Evolutionary conservation across 371 early-diverging fungal species (phyloP), one percentile per base, ranked within the genome.

Genomic region (Mucor sp.): DNA sequence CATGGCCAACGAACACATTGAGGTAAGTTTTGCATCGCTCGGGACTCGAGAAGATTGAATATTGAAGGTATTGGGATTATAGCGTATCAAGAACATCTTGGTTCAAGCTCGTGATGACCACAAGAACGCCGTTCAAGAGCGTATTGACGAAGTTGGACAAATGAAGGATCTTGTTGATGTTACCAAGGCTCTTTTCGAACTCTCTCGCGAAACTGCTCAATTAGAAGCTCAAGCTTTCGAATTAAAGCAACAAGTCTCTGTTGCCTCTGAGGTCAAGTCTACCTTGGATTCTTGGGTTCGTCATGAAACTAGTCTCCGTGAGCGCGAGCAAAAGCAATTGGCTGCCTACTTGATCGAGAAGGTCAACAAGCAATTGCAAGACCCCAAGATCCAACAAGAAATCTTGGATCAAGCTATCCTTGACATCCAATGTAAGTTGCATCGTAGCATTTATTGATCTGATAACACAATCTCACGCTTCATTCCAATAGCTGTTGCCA

Each of bases 221-320:
- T 88, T 97, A 74, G 95, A 96, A 79, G 94, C 95, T 60, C 89
- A 96, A 81, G 92, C 94, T 66, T 96, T 94, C 75, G 91, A 92
- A 80, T 86, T 96, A 67, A 94, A 97, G 91, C 98, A 97, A 82
- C 87, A 90, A 76, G 93, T 91, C 37, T 89, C 91, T 67, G 88
- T 94, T 79, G 86, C 90, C 68, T 56, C 77, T 55, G 97, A 97
- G 81, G 88, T 92, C 80, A 95, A 95, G 90, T 55, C 86, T 32
- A 92, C 93, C 70, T 84, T 97, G 41, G 98, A 97, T 82, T 90
- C 93, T 56, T 97, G 97, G 97, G 97, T 97, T 60, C 96, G 98
- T 78, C 93, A 97, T 77, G 98, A 97, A 86, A 86, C 92, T 74
- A 86, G 85, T 41, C 87, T 97, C 65, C 95, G 98, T 80, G 96